Base-by-base conservation (phyloP, 2,329 filamentous ascomycete genomes). In the Botrytis deweyae region DNA sequence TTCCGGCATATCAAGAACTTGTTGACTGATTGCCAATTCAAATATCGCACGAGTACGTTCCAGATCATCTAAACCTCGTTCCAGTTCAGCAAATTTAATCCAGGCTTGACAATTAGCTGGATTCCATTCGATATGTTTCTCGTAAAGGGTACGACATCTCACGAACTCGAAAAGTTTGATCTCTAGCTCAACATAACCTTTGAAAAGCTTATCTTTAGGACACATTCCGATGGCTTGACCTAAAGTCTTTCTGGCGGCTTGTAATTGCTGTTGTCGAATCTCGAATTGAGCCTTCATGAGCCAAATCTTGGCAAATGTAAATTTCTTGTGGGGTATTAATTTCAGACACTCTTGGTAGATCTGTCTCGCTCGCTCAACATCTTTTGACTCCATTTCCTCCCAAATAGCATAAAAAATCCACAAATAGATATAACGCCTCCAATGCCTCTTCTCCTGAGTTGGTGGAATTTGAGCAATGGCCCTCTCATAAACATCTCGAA, bases 301-400 rank as follows among this genome's bases (percentile, higher is more conserved):
- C 96, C 96, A 99, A 68, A 98, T 86, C 83, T 99, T 99, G 81
- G 94, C 93, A 82, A 98, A 99, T 0, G 96, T 98, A 83, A 98
- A 99, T 80, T 93, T 93, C 82, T 97, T 97, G 85, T 99, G 96
- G 0, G 96, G 96, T 78, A 99, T 91, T 64, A 98, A 85, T 75
- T 92, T 91, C 65, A 98, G 84, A 79, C 94, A 97, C 77, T 96
- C 93, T 78, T 91, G 90, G 84, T 98, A 99, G 75, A 99, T 94
- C 81, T 98, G 93, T 29, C 92, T 89, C 33, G 95, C 93, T 63
- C 96, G 89, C 40, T 92, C 89, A 38, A 89, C 80, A 79, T 98
- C 94, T 78, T 92, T 91, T 52, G 91, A 92, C 76, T 95, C 92
- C 82, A 93, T 90, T 83, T 99, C 96, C 82, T 98, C 96, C 89